Conservation (phyloP, 805 yeast genomes). For the Candida xiaguanensis region DNA sequence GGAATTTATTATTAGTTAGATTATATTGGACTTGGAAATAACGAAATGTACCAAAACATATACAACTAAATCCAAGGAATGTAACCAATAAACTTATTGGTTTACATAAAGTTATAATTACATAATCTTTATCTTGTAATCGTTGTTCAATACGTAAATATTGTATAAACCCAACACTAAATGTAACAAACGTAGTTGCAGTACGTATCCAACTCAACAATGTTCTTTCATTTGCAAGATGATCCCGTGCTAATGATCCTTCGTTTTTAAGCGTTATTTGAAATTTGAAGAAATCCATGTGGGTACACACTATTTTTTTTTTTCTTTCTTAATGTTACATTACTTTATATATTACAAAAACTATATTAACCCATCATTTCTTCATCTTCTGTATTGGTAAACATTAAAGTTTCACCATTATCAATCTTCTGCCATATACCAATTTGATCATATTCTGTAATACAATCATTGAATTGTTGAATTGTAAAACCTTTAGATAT, state of each 20-base stretch:
- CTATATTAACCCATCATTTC: conserved; percentile 9
- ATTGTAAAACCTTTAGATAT: conserved; percentile 82
- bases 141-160: conserved; percentile 16
- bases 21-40: conserved; percentile 24
- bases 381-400: conserved; percentile 43
- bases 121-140: background rate
- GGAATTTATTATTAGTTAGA: conserved; percentile 18
- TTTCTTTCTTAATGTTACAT: too few relatives aligned
- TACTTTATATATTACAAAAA: background rate
- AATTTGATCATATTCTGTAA: conserved; percentile 66
- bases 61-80: conserved; percentile 14
- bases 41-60: conserved; percentile 20
- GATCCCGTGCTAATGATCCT: conserved; percentile 38
- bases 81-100: conserved; percentile 17
- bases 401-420: conserved; percentile 61
- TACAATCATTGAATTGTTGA: conserved; percentile 70
- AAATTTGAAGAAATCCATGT: conserved; percentile 2
- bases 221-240: conserved; percentile 34
- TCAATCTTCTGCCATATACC: conserved; percentile 76
- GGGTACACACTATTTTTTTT: background rate
- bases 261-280: conserved; percentile 20
- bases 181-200: conserved; percentile 18
- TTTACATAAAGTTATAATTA: conserved; percentile 5
- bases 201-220: conserved; percentile 29
- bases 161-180: conserved; percentile 23